Base-by-base conservation (phyloP, 306 rosid genomes). In the Dryas alaskensis region DNA sequence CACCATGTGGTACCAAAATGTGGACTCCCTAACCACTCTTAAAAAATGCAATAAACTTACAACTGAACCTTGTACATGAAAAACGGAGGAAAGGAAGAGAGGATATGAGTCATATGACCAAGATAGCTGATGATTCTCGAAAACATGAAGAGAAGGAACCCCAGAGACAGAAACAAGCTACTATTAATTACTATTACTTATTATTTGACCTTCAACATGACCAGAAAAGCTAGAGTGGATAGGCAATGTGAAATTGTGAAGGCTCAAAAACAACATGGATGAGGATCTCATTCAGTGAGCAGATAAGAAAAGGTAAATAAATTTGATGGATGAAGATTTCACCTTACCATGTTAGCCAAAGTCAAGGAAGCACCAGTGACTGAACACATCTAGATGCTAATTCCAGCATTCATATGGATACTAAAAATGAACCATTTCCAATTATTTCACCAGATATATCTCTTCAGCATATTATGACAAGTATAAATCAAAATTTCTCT, bases 381-480 rank as follows among this genome's bases (percentile, higher is more conserved):
- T 3, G 12, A 22, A 27, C 16, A 59, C 14, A 54, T 31, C 43
- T 70, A 19, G 44, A 70, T 70, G 53, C 53, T 55, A 43, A 43
- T 45, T 60, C n/a, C 51, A 69, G 51, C 63, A 39, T 17, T 69
- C 52, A 53, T 46, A 69, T 40, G 40, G 12, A 53, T 53, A 39
- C 9, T 6, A 39, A 6, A 8, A 53, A 27, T 17, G 53, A 5
- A 17, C 37, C 39, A 69, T 17, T 40, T 40, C n/a, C 50, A 69
- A 17, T 69, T 12, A n/a, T 31, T 53, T 19, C 8, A 70, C 43
- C 8, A 22, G 14, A 44, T 58, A 57, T 2, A 44, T 55, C 40
- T 50, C 47, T 51, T 53, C 64, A 42, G 65, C 54, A 25, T 16
- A 58, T 46, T 27, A 44, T 25, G 19, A 45, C 37, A 14, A 27